Percentiles rank a stretch among this genome's conserved stretches.
Evolutionary conservation across 1,284 basidiomycete species (phyloP).

Genomic region (Mycosarcoma mackinlayi): DNA sequence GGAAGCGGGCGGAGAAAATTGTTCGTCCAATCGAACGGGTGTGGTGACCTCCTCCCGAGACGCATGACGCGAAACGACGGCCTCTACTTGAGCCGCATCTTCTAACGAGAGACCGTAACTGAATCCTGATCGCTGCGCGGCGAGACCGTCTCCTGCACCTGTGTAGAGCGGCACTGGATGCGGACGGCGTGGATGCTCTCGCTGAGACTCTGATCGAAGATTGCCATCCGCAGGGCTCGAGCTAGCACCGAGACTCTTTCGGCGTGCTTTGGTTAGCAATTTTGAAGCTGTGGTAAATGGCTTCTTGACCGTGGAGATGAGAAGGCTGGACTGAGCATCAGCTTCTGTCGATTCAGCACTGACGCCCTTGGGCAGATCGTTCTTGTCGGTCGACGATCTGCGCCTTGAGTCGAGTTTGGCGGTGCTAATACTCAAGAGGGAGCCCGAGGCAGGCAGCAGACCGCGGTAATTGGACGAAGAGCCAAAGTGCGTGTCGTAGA

Average conservation of each 20-base stretch:
- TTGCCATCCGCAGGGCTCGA: not conserved
- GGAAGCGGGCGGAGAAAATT: constrained; percentile 2
- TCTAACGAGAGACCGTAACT: constrained; percentile 40
- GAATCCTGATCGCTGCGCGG: constrained; percentile 36
- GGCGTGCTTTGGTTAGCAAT: constrained; percentile 23
- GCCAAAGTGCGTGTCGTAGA: constrained; percentile 59
- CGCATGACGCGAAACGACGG: constrained; percentile 30
- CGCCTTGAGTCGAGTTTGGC: constrained; percentile 6
- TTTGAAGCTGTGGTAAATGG: constrained; percentile 29
- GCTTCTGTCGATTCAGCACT: not conserved
- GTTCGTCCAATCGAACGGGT: constrained; percentile 7
- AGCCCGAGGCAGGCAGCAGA: constrained; percentile 25
- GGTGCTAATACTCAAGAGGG: constrained; percentile 3
- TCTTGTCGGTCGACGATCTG: constrained; percentile 21
- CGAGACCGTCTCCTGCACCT: constrained; percentile 18
- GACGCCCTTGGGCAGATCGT: not conserved
- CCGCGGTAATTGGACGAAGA: constrained; percentile 45
- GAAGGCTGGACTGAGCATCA: not conserved
- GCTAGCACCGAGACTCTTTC: constrained; percentile 16
- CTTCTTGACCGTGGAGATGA: constrained; percentile 31
- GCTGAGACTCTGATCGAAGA: not conserved
- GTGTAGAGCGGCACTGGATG: constrained; percentile 20
- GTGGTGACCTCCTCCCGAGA: constrained; percentile 18
- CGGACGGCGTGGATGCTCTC: constrained; percentile 5
- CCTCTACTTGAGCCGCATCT: constrained; percentile 40